Base-by-base conservation (phyloP, 257 asterid genomes). In the Hygrophila difformis region DNA sequence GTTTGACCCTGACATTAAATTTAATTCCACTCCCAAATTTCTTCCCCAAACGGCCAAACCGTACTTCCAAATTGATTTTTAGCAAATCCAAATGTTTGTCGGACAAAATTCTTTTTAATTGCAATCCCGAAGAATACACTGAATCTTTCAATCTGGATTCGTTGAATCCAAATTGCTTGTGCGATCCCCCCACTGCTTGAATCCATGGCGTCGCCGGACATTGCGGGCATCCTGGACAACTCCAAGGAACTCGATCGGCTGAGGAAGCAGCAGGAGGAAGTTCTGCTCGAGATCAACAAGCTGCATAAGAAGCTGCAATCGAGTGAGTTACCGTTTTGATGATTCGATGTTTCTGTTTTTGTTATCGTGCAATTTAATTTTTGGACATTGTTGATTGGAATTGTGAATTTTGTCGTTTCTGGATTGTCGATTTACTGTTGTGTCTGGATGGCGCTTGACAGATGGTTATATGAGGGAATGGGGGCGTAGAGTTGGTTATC, bases 241-340 rank as follows among this genome's bases (percentile, higher is more conserved):
- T 59, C 96, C 19, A 78, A 75, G 75, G 89, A 76, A 70, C 96
- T 91, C 71, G 99, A 91, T 72, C 95, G 95, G 39, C 36, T 91
- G 52, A 74, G 99, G 78, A 82, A 86, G 55, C 84, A 69, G 51
- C 95, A 74, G 61, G 95, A 86, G 42, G 78, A 70, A 3, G 76
- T 91, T 44, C 78, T 91, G 40, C 61, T 57, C 31, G 99, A 91
- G 39, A 86, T 91, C 78, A 80, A 86, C 64, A 91, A 78, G 84
- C 55, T 91, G 81, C 99, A 91, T 56, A 86, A 78, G 76, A 86
- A 80, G 84, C 89, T 91, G 2, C 82, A 67, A 49, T 35, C 93
- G n/a, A 61, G 97, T 91, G 57, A 71, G 84, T 69, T 39, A 21
- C 31, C 14, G 29, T 40, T 29, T 57, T 29, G 1, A 1, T 40